Percentiles rank a stretch among this genome's conserved stretches.
phyloP scores from a whole-genome alignment of 1,284 basidiomycete genomes.

The Pseudozyma sp. region DNA sequence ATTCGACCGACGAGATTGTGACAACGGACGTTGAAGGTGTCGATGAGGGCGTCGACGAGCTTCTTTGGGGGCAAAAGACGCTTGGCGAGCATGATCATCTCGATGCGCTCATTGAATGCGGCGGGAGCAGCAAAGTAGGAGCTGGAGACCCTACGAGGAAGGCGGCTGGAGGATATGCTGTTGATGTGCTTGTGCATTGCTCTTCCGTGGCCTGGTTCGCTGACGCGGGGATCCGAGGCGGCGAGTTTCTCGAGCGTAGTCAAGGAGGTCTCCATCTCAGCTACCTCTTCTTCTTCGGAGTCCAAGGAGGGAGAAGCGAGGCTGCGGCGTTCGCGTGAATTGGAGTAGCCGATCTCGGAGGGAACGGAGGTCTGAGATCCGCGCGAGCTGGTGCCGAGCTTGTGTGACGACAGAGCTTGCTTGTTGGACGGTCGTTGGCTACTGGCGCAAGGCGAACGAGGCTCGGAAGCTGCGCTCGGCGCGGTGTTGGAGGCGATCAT shows the following conservation, averaged over 20 bases:
- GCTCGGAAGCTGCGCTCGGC: conserved; percentile 5
- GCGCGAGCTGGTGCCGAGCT: conserved; percentile 30
- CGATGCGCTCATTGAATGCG: conserved; percentile 32
- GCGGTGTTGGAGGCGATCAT: conserved; percentile 5
- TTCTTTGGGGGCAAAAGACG: conserved; percentile 20
- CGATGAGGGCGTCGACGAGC: conserved; percentile 28
- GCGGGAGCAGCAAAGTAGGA: conserved; percentile 22
- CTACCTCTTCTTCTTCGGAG: conserved; percentile 35
- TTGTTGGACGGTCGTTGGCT: conserved; percentile 18
- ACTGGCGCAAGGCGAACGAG: conserved; percentile 15
- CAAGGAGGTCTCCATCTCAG: conserved; percentile 38
- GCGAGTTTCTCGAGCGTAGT: conserved; percentile 44
- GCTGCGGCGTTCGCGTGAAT: conserved; percentile 21
- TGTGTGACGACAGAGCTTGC: conserved; percentile 12
- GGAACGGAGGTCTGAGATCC: conserved; percentile 26
- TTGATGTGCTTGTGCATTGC: conserved; percentile 39
- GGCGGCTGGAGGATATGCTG: conserved; percentile 12
- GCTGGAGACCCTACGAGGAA: conserved; percentile 15
- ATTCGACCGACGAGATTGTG: conserved; percentile 53
- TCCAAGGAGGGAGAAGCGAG: conserved; percentile 16
- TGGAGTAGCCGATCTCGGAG: conserved; percentile 19
- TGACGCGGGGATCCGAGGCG: conserved; percentile 38
- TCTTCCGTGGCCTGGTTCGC: conserved; percentile 38
- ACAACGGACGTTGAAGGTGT: conserved; percentile 34
- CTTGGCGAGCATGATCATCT: conserved; percentile 37